Evolutionary conservation across 768 basidiomycete genomes (phyloP), one percentile per base, ranked within the genome.

Genomic region (Tricholoma sp.): DNA sequence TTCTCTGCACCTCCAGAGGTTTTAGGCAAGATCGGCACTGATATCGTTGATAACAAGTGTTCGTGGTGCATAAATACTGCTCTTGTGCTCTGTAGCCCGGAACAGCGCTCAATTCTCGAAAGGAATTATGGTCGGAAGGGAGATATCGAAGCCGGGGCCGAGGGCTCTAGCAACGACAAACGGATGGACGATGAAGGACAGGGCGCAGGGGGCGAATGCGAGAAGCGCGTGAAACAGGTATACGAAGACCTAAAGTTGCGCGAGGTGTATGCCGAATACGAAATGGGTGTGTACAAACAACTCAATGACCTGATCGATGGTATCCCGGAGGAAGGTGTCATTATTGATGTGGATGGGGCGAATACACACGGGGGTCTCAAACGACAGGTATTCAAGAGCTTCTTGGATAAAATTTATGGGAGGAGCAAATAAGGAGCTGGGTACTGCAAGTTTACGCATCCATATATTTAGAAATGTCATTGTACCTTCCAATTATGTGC

Each of bases 41-140:
- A 98, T 71, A 99, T 99, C 66, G 71, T 98, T 57, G 96, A 99
- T 74, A 98, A 98, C 84, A 99, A 99, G 76, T 98, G 96, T 73
- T 89, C 89, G 16, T 99, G 96, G 97, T 87, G 88, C 64, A 80
- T 98, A 71, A 98, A 97, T 74, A 85, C 84, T 19, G 97, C 94
- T 27, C 78, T 98, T 57, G 70, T 73, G 16, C 69, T 76, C 41
- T 84, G 80, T 1, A 76, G 73, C 4, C 74, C 82, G 0, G 79
- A 66, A n/a, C 86, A 88, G 69, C 79, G 82, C 34, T 69, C 69
- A 24, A 68, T 84, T 22, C 75, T 88, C n/a, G 84, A 79, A 57
- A 79, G 79, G 58, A 81, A 78, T 55, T 79, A 77, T 63, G 81
- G 80, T 1, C 66, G 72, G 57, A 80, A 81, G 66, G 76, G 64